Base-by-base conservation (phyloP, 2,329 filamentous ascomycete genomes). In the Clonostachys byssicola region DNA sequence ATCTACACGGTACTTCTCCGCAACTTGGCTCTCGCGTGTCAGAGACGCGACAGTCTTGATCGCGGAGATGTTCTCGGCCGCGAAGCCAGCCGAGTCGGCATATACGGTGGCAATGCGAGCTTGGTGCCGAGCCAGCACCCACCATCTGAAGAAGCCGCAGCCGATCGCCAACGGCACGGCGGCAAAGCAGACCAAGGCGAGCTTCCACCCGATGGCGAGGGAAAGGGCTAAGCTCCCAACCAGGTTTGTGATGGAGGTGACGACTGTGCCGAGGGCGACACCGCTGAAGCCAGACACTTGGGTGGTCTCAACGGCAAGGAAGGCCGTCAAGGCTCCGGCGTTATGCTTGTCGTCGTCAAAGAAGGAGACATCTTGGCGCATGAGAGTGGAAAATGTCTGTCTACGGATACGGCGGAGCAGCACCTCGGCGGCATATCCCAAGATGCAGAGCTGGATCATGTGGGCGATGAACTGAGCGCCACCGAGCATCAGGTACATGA, bases 11-110 rank as follows among this genome's bases (percentile, higher is more conserved):
- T 95, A 99, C 45, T 84, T 77, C 3, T 67, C 58, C 56, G 89
- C 78, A 4, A 97, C 89, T 59, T 96, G 89, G 0, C 79, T 68
- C 68, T 99, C 94, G 10, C 92, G 82, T 0, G 92, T 96, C 41
- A 99, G 77, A 9, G 90, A 89, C 5, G 92, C 92, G 10, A 99
- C 92, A 3, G 94, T 99, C 45, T 92, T 87, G 55, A 97, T 96
- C 7, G 92, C 88, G 3, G 89, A 92, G 34, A 95, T 95, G 40
- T 92, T 92, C 66, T 99, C 94, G 42, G 92, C 94, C 12, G 94
- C 94, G 61, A 88, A 95, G 47, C 85, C 86, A 8, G 92, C 92
- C 49, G 89, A 72, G 6, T 56, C 61, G 86, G 50, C 90, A 64
- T 35, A 96, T 80, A 1, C 89, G 94, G 10, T 77, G 75, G 36